Conservation (phyloP, 306 rosid genomes). For the Ammopiptanthus mongolicus region DNA sequence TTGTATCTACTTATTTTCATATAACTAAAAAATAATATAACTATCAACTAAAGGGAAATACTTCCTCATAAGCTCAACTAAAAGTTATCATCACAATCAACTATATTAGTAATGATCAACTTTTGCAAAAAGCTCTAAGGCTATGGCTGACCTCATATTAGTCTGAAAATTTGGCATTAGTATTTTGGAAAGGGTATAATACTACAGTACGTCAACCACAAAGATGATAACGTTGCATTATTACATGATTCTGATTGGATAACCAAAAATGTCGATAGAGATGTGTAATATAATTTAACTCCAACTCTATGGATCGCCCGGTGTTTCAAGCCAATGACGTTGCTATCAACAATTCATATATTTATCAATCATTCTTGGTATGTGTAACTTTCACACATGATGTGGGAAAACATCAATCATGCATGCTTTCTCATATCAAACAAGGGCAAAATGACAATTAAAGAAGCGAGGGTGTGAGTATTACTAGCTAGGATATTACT, state of each 20-base stretch:
- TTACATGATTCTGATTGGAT: slow-evolving; percentile 27
- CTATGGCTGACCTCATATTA: not conserved
- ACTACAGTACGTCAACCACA: not conserved
- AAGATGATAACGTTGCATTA: slow-evolving; percentile 30
- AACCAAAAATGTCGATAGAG: slow-evolving; percentile 17
- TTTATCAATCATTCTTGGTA: not conserved
- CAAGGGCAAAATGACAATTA: not conserved
- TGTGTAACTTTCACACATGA: slow-evolving; percentile 23
- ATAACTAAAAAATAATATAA: not conserved
- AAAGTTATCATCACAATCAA: not conserved
- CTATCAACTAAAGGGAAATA: not conserved
- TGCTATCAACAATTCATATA: not conserved
- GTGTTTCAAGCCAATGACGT: slow-evolving; percentile 28
- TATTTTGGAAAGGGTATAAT: not conserved
- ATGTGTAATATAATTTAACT: not conserved
- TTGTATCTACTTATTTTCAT: not conserved
- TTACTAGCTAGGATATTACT: not conserved
- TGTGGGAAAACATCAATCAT: slow-evolving; percentile 12
- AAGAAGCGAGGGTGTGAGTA: not conserved
- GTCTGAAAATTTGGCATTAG: not conserved
- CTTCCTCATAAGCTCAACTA: not conserved
- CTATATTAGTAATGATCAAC: not conserved
- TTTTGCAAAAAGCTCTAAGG: not conserved
- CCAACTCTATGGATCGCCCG: slow-evolving; percentile 7
- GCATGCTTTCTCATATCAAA: not conserved